A percentile compares a stretch with the other conserved stretches of the same genome.
Evolutionary conservation across 805 yeast species (phyloP).

Genomic region (Suhomyces faveliae): DNA sequence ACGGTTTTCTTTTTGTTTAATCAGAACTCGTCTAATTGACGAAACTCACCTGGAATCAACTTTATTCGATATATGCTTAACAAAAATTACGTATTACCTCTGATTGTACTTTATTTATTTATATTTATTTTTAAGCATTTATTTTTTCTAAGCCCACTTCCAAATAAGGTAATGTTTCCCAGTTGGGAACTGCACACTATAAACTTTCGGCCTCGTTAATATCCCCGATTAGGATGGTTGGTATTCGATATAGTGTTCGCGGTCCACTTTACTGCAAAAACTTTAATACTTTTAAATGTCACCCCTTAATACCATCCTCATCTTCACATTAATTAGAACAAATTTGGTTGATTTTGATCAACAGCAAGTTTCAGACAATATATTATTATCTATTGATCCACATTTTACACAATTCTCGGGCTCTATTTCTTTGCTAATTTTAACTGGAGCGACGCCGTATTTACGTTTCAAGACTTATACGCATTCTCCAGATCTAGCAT

Average conservation of each 20-base stretch:
- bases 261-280: not conserved
- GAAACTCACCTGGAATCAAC: not conserved
- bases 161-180: not conserved
- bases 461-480: not conserved
- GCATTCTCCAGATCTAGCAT: slow-evolving; percentile 3
- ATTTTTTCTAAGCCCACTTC: not conserved
- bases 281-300: not conserved
- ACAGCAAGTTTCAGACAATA: not conserved
- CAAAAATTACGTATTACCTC: not conserved
- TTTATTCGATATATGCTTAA: not conserved
- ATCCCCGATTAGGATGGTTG: not conserved
- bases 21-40: slow-evolving; percentile 2
- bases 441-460: not conserved
- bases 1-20: not conserved
- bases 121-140: not conserved
- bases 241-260: not conserved
- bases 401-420: not conserved
- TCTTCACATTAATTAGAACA: not conserved
- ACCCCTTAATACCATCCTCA: not conserved
- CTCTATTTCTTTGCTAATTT: not conserved
- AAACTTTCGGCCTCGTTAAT: not conserved
- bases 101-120: not conserved
- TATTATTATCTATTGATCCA: not conserved
- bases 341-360: not conserved
- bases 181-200: not conserved